Evolutionary conservation across 805 yeast genomes (phyloP), one percentile per base, ranked within the genome.

Genomic region (Wickerhamiella domercqiae): DNA sequence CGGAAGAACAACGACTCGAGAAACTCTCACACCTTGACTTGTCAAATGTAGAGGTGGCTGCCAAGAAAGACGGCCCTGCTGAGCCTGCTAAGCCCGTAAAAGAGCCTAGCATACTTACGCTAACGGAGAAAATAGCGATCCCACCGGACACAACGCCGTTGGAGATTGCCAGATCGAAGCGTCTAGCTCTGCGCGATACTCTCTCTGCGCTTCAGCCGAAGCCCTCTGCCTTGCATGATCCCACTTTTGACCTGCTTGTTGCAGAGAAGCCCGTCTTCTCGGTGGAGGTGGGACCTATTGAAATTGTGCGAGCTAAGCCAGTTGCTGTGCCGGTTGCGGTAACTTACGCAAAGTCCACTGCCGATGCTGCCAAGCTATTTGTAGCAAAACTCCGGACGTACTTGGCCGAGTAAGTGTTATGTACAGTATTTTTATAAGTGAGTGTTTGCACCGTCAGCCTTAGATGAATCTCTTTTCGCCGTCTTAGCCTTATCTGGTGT

Each of bases 41-140:
- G 13, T 68, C 70, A 44, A 75, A 71, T 49, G 62, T 84, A 45
- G 94, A 86, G 54, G 63, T 84, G 42, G 68, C 82, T 30, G 39
- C 44, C 42, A 40, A 46, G 22, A 53, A 50, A 32, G 39, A 49
- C 34, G 29, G 17, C 6, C 46, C 43, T 7, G 43, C 36, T 35
- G 42, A 45, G 3, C 34, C 38, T 26, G 41, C 30, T n/a, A 43
- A 41, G 19, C 42, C 46, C 3, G 33, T 35, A 11, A 43, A 22
- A 24, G 35, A 47, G 36, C 45, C 55, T 14, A 46, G 46, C 25
- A 39, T 50, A 1, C 37, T 47, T 9, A 35, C 41, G 32, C 33
- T 49, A 26, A 38, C 39, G 13, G 51, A 45, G 16, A 17, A 47
- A 21, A 31, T 38, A 24, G 31, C 40, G 26, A 30, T 49, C 11